Conservation (phyloP, 768 basidiomycete genomes). For the Wakefieldia striispora region DNA sequence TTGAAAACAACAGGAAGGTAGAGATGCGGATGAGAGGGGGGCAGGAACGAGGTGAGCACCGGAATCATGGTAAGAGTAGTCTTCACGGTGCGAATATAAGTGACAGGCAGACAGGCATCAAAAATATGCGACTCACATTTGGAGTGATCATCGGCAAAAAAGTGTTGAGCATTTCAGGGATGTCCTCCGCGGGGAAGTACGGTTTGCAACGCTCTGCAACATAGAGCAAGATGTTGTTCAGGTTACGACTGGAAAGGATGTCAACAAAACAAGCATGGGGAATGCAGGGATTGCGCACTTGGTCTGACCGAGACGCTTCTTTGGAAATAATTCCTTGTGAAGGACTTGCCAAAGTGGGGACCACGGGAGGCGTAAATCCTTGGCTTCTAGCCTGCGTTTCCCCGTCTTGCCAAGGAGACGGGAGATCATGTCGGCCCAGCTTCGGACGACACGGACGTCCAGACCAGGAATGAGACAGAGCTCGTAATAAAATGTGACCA, state of each 20-base stretch:
- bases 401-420: slow-evolving; percentile 69
- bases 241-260: slow-evolving; percentile 44
- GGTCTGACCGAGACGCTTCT: slow-evolving; percentile 56
- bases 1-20: slow-evolving; percentile 74
- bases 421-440: slow-evolving; percentile 78
- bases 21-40: slow-evolving; percentile 58
- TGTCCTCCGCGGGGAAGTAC: slow-evolving; percentile 66
- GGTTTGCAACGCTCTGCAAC: slow-evolving; percentile 69
- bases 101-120: background rate
- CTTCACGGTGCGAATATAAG: slow-evolving; percentile 34
- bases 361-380: slow-evolving; percentile 73
- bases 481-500: slow-evolving; percentile 75
- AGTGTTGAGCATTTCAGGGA: slow-evolving; percentile 65
- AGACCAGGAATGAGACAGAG: slow-evolving; percentile 74
- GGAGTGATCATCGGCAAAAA: slow-evolving; percentile 72
- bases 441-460: slow-evolving; percentile 66
- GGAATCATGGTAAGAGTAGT: slow-evolving; percentile 69
- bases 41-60: slow-evolving; percentile 76
- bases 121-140: slow-evolving; percentile 47
- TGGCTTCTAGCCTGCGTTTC: slow-evolving; percentile 62
- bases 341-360: slow-evolving; percentile 71
- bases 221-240: slow-evolving; percentile 69
- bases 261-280: slow-evolving; percentile 6
- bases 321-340: slow-evolving; percentile 74
- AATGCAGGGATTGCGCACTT: slow-evolving; percentile 43